Evolutionary conservation across 202 grass and related monocot genomes (phyloP).

Genomic region (Panicum hallii): DNA sequence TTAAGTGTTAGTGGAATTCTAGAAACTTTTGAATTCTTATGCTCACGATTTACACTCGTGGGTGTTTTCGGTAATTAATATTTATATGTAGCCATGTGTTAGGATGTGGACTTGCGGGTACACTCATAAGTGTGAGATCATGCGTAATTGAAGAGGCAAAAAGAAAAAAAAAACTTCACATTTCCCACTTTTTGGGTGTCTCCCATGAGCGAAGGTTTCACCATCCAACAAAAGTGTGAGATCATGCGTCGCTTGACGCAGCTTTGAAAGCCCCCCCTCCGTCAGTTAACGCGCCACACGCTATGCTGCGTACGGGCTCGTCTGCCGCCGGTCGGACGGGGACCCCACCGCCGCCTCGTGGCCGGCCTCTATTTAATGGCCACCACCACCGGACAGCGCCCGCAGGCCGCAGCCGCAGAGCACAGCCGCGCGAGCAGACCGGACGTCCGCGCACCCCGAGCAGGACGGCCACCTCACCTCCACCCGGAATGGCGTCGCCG

Average conservation of each 20-base stretch:
- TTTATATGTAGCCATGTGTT: too few species aligned
- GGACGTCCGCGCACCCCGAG: neutral
- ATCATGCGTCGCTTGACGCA: conserved; percentile 30
- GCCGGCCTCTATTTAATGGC: conserved; percentile 45
- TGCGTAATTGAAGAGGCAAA: neutral
- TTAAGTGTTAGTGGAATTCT: too few species aligned
- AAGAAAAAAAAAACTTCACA: neutral
- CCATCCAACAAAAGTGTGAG: conserved; percentile 26
- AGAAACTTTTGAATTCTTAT: too few species aligned
- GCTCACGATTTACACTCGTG: too few species aligned
- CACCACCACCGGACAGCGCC: neutral
- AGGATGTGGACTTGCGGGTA: too few species aligned
- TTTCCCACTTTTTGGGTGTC: neutral
- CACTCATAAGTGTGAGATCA: too few species aligned
- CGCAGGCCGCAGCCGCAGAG: neutral
- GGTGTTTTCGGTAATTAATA: too few species aligned
- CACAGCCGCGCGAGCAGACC: neutral
- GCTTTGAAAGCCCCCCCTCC: conserved; percentile 11
- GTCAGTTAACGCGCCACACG: neutral
- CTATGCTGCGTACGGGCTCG: too few species aligned
- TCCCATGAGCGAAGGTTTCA: neutral
- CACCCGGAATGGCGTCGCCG: neutral
- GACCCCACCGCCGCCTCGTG: neutral
- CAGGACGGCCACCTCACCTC: neutral
- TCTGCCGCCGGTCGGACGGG: neutral